These are phyloP conservation scores for Davidsoniella eucalypti DNA, from an alignment of 2,329 filamentous ascomycete genomes.

Conservation along the genomic window DNA sequence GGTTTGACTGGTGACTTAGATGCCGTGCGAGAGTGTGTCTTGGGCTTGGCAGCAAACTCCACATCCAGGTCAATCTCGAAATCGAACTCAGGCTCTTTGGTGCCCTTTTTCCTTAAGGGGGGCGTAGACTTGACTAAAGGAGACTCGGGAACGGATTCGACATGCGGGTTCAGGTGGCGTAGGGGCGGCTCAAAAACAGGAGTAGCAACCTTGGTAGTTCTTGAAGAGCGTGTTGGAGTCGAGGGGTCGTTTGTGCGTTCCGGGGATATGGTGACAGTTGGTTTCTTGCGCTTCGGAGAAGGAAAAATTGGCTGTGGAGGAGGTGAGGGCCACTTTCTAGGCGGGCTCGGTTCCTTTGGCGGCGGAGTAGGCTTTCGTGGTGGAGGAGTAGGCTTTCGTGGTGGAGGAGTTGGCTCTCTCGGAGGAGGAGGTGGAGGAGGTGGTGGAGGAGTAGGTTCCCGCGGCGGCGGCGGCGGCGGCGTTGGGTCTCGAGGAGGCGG, in stretches of 20 bases:
- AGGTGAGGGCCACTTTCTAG: slow-evolving; percentile 12
- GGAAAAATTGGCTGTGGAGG: slow-evolving; percentile 2
- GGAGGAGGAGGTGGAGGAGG: slow-evolving; percentile 12
- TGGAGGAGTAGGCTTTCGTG: slow-evolving; percentile 17
- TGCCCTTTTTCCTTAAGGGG: neutral
- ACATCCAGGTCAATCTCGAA: neutral
- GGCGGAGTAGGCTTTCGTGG: slow-evolving; percentile 11
- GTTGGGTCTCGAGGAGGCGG: slow-evolving; percentile 22
- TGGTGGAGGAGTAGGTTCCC: slow-evolving; percentile 16
- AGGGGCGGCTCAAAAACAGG: neutral
- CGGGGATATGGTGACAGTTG: neutral
- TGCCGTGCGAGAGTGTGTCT: neutral
- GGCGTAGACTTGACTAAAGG: slow-evolving; percentile 6
- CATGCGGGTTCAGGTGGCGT: slow-evolving; percentile 4
- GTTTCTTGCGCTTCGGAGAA: neutral
- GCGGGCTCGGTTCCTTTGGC: slow-evolving; percentile 22
- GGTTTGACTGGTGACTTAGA: slow-evolving; percentile 8
- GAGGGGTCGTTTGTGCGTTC: neutral
- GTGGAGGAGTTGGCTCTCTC: slow-evolving; percentile 1
- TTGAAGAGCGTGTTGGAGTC: slow-evolving; percentile 5
- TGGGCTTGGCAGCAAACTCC: neutral
- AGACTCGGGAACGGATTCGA: slow-evolving; percentile 11
- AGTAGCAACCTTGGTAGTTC: neutral
- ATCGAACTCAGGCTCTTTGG: neutral
- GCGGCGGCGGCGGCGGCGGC: slow-evolving; percentile 10